These are phyloP conservation scores for Clarireedia homoeocarpa DNA, from an alignment of 2,329 filamentous ascomycete species.

Conservation along the genomic window DNA sequence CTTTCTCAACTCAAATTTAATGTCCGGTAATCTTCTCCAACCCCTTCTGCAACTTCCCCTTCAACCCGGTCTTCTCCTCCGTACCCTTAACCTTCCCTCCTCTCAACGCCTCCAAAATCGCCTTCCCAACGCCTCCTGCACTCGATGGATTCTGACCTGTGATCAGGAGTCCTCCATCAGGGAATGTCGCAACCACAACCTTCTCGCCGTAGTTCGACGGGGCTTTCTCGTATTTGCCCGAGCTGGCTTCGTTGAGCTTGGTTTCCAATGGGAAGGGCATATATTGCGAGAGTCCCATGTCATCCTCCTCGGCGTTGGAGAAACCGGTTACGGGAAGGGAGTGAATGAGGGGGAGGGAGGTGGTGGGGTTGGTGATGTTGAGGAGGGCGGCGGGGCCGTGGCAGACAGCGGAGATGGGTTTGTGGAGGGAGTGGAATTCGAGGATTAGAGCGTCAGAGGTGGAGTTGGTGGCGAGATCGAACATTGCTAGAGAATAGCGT, in stretches of 20 bases:
- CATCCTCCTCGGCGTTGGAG: slow-evolving; percentile 44
- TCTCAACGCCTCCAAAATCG: slow-evolving; percentile 24
- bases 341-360: slow-evolving; percentile 46
- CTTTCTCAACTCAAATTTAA: too few relatives aligned
- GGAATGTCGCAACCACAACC: slow-evolving; percentile 27
- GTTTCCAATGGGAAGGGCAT: slow-evolving; percentile 58
- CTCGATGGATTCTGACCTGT: slow-evolving; percentile 39
- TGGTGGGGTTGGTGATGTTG: slow-evolving; percentile 41
- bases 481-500: slow-evolving; percentile 20
- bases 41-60: too few relatives aligned
- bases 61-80: neutral
- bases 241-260: slow-evolving; percentile 39
- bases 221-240: slow-evolving; percentile 50
- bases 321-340: slow-evolving; percentile 54
- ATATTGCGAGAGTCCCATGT: slow-evolving; percentile 30
- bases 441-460: slow-evolving; percentile 51
- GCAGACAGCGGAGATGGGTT: slow-evolving; percentile 60
- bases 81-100: neutral
- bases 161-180: slow-evolving; percentile 30
- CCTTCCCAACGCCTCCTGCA: slow-evolving; percentile 34
- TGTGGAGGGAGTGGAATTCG: slow-evolving; percentile 53
- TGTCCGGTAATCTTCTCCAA: too few relatives aligned
- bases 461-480: slow-evolving; percentile 41
- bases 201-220: slow-evolving; percentile 34
- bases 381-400: slow-evolving; percentile 59